Conservation (phyloP, 257 asterid genomes). For the Ligustrum vulgare region DNA sequence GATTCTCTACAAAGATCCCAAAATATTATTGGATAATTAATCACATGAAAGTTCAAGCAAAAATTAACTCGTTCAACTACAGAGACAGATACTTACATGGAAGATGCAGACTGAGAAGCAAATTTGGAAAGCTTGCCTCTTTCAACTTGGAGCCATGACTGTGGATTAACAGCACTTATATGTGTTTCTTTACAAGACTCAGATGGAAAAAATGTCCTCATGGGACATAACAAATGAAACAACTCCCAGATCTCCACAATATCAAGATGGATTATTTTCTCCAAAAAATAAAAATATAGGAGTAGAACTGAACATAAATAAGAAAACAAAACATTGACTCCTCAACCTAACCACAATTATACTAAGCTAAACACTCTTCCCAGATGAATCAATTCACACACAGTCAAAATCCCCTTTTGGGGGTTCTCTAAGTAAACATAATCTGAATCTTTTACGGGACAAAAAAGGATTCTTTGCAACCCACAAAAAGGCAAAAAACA, state of each 20-base stretch:
- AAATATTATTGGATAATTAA: slow-evolving; percentile 17
- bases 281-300: slow-evolving; percentile 20
- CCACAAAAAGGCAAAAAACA: slow-evolving; percentile 15
- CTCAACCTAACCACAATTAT: slow-evolving; percentile 23
- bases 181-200: slow-evolving; percentile 83
- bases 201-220: slow-evolving; percentile 86
- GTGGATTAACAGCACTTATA: slow-evolving; percentile 70
- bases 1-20: slow-evolving; percentile 72
- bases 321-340: slow-evolving; percentile 14
- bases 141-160: slow-evolving; percentile 99
- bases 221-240: slow-evolving; percentile 76
- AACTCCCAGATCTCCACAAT: slow-evolving; percentile 95
- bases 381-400: slow-evolving; percentile 17
- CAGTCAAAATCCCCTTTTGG: slow-evolving; percentile 18
- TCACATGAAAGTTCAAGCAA: slow-evolving; percentile 10
- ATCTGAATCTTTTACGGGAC: background rate
- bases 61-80: background rate
- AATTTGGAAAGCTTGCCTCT: slow-evolving; percentile 84
- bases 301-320: slow-evolving; percentile 1
- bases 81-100: slow-evolving; percentile 53
- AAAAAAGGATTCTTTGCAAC: slow-evolving; percentile 16
- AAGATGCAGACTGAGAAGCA: slow-evolving; percentile 63
- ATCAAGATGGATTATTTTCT: slow-evolving; percentile 37
- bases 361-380: slow-evolving; percentile 25
- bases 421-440: slow-evolving; percentile 9